Base-by-base conservation (phyloP, 345 rosid species). In the Boechera retrofracta region DNA sequence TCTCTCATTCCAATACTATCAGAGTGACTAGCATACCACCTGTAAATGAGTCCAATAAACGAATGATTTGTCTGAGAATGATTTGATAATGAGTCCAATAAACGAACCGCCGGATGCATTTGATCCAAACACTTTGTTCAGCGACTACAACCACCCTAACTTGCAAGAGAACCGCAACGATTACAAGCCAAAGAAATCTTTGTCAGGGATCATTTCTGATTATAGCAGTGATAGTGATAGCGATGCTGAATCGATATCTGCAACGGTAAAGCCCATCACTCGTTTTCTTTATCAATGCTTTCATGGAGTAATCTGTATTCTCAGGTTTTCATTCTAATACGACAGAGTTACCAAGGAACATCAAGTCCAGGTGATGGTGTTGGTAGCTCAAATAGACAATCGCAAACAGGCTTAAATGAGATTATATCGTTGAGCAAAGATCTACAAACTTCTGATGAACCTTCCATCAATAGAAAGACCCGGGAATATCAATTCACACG, bases 231-330 rank as follows among this genome's bases (percentile, higher is more conserved):
- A 53, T 28, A 47, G 54, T 61, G 39, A 31, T 11, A 47, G 62
- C 1, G 68, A 77, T 57, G 68, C 62, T 58, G 63, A 71, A 72
- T 65, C 71, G 0, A 63, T 63, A n/a, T 70, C 56, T 29, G 77
- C 29, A 48, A 29, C 21, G 72, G 56, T 39, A 39, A 39, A 39
- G 44, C 13, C 1, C 60, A 55, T 58, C 38, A 58, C 18, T 58
- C 6, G 1, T 58, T n/a, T 33, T 33, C 3, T n/a, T 58, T 58
- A 35, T 13, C 41, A 29, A 5, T 32, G 13, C 63, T 58, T 58
- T 35, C 45, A n/a, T 59, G 45, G 45, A 33, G 28, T 38, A 21
- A 11, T 61, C 18, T 47, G 6, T 32, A 33, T 21, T 48, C 42
- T 18, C 15, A 45, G 1, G 6, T 35, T 26, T 26, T 11, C 7